Percentiles rank a stretch among this genome's conserved stretches.
Conservation (phyloP, 2,329 filamentous ascomycete genomes). For the Arthrobotrys megalospora region DNA sequence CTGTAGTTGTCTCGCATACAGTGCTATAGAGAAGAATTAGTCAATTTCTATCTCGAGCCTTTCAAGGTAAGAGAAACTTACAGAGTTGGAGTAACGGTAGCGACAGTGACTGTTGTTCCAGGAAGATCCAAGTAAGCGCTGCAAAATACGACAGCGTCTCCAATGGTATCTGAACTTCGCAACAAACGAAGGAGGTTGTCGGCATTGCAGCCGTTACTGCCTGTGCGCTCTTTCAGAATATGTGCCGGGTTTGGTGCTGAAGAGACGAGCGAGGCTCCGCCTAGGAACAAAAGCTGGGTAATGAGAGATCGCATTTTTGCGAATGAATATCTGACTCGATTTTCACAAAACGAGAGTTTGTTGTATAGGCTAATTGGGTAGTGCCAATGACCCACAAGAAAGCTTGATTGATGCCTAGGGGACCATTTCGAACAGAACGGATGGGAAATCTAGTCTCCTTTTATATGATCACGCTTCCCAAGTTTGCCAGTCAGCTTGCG, state of each 20-base stretch:
- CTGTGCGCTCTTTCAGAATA: conserved; percentile 17
- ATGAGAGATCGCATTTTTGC: conserved; percentile 18
- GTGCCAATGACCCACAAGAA: not conserved
- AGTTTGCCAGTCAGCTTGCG: not conserved
- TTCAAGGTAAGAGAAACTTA: not conserved
- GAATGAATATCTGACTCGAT: not conserved
- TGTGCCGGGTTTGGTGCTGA: conserved; percentile 16
- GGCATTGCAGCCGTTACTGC: conserved; percentile 15
- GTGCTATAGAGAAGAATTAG: conserved; percentile 1
- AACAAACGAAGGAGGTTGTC: conserved; percentile 26
- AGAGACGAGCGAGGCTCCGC: conserved; percentile 8
- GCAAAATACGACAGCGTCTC: conserved; percentile 4
- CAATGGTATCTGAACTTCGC: conserved; percentile 1
- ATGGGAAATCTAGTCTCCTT: conserved; percentile 1
- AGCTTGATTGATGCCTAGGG: not conserved
- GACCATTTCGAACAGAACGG: not conserved
- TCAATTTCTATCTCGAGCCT: not conserved
- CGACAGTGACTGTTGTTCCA: conserved; percentile 7
- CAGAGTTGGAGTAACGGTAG: conserved; percentile 27
- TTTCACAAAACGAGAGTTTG: conserved; percentile 6
- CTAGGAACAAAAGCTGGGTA: conserved; percentile 13
- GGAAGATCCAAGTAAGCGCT: conserved; percentile 23
- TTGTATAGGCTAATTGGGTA: not conserved
- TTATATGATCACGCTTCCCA: not conserved
- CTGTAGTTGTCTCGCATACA: not conserved